These are phyloP conservation scores for Spathaspora hagerdaliae DNA, from an alignment of 805 yeast genomes.

Conservation along the genomic window DNA sequence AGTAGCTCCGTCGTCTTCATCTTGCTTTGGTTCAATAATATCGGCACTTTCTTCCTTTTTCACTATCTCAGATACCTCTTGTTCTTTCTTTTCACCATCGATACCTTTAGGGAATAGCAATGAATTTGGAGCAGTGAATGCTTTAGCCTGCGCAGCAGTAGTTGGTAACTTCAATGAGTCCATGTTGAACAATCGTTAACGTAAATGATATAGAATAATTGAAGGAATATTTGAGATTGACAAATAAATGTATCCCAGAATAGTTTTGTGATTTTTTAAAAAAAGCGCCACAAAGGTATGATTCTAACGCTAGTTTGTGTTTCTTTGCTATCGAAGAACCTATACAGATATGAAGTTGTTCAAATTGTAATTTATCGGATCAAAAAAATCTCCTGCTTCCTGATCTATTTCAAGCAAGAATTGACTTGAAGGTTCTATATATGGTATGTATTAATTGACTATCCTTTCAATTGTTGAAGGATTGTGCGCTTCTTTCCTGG, in stretches of 20 bases:
- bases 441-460: too few relatives aligned
- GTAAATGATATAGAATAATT: constrained; percentile 1
- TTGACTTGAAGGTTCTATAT: too few relatives aligned
- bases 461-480: too few relatives aligned
- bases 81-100: constrained; percentile 16
- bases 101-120: constrained; percentile 58
- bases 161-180: constrained; percentile 74
- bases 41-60: constrained; percentile 12
- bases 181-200: constrained; percentile 31
- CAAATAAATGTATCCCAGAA: constrained; percentile 42
- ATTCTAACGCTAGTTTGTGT: background rate
- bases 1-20: constrained; percentile 66
- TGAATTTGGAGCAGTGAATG: constrained; percentile 64
- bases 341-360: too few relatives aligned
- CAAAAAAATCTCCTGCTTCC: too few relatives aligned
- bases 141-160: constrained; percentile 72
- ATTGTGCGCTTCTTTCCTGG: too few relatives aligned
- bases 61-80: constrained; percentile 3
- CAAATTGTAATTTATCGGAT: too few relatives aligned
- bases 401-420: too few relatives aligned
- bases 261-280: background rate
- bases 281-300: background rate
- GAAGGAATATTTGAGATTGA: constrained; percentile 22
- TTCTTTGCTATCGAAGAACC: background rate
- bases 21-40: constrained; percentile 36